Evolutionary conservation across 805 yeast species (phyloP), one percentile per base, ranked within the genome.

Genomic region (Debaryomyces prosopidis): DNA sequence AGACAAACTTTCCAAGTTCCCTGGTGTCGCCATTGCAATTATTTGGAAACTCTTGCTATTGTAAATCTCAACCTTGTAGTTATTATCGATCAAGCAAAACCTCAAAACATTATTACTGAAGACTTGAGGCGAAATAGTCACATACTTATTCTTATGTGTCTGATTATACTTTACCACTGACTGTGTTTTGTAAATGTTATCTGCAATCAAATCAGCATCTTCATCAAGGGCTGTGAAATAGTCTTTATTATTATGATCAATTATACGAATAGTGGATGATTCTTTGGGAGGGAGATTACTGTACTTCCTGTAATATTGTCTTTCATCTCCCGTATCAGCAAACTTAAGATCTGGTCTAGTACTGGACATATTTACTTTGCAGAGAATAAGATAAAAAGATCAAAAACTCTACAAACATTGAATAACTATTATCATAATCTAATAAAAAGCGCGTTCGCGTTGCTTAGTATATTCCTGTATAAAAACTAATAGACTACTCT

Each of bases 161-260:
- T 76, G 75, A 12, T 76, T 68, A 40, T 77, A 69, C 59, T 92
- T 92, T 46, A 92, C 61, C 8, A 90, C 96, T 18, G 95, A 82
- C 35, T 79, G 81, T 0, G 98, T 89, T 53, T 85, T 87, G 68
- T 89, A 92, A 28, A 94, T 82, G 44, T 77, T 71, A 51, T 90
- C 95, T 3, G 97, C 97, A 23, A 89, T 87, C 45, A 82, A 75
- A 36, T 76, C 74, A 3, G 98, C 97, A 62, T 92, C 96, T 3
- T 78, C 80, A 38, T 76, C 80, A 16, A 89, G 73, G 1, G 81
- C 84, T 2, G 87, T 82, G 65, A 84, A 94, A 63, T 88, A 90
- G 48, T 89, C 96, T 37, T 84, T 84, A 48, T 83, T 81, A 43
- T 65, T 65, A 59, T 72, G 76, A 60, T 90, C 96, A 37, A 87